A percentile compares a stretch with the other conserved stretches of the same genome.
These are phyloP conservation scores for Scheffersomyces titani DNA, from an alignment of 1,139 yeast species.

Conservation along the genomic window DNA sequence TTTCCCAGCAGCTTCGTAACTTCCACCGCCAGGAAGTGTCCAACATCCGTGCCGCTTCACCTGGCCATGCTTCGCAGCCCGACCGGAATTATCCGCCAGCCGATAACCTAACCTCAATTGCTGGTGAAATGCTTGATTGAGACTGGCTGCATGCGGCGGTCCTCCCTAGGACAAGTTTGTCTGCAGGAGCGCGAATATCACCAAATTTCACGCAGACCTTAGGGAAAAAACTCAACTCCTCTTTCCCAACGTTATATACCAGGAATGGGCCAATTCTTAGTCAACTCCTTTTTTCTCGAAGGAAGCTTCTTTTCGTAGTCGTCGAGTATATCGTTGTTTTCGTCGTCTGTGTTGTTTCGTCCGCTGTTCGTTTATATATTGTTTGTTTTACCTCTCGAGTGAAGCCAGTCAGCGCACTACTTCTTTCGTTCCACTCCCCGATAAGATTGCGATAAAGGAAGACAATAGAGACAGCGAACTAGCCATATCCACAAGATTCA, in stretches of 20 bases:
- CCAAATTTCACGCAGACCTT: neutral
- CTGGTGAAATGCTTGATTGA: neutral
- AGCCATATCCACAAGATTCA: neutral
- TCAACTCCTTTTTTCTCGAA: neutral
- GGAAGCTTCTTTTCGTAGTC: neutral
- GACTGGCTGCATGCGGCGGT: neutral
- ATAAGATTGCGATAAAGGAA: neutral
- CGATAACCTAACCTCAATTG: neutral
- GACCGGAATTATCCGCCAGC: neutral
- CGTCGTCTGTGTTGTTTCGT: neutral
- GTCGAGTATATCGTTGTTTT: neutral
- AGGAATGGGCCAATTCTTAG: neutral
- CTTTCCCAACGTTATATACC: neutral
- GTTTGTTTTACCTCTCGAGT: neutral
- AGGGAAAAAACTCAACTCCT: neutral
- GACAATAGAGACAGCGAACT: neutral
- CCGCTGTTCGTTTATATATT: neutral
- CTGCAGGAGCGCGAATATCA: neutral
- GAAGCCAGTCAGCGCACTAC: neutral
- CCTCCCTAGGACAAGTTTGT: neutral
- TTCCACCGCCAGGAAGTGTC: neutral
- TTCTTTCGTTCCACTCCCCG: neutral
- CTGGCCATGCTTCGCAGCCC: neutral
- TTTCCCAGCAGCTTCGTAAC: neutral
- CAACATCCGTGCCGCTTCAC: neutral